Conservation (phyloP, 192 early-diverging fungal genomes). For the Coemansia sp. region DNA sequence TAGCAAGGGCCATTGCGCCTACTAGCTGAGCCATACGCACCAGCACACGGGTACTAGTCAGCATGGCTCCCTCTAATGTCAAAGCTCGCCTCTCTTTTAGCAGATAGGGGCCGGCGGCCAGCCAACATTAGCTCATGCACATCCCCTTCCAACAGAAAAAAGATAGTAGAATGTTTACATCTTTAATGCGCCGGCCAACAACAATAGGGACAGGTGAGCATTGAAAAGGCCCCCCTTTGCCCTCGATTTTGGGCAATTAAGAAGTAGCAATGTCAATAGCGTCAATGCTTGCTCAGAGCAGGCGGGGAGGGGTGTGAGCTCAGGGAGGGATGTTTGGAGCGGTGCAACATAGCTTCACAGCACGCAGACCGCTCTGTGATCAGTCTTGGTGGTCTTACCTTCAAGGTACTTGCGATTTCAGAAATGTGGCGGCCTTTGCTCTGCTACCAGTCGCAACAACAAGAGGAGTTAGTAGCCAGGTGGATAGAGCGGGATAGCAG, state of each 20-base stretch:
- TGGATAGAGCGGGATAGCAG: not conserved
- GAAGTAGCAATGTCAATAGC: conserved; percentile 2
- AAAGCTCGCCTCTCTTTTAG: not conserved
- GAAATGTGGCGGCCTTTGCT: not conserved
- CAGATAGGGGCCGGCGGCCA: not conserved
- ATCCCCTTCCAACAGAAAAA: not conserved
- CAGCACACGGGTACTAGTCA: conserved; percentile 2
- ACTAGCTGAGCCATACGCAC: not conserved
- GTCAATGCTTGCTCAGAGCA: not conserved
- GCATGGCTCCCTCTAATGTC: not conserved
- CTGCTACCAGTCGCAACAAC: not conserved
- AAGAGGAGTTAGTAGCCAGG: not conserved
- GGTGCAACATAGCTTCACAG: not conserved
- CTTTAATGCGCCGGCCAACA: not conserved
- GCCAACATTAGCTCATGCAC: not conserved
- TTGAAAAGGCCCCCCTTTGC: not conserved
- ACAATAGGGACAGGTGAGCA: conserved; percentile 8
- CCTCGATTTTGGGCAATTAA: not conserved
- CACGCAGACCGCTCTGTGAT: not conserved
- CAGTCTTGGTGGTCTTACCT: conserved; percentile 6
- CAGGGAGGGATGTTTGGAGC: not conserved
- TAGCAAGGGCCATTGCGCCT: not conserved
- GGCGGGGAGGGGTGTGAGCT: not conserved
- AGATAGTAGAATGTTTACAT: conserved; percentile 14
- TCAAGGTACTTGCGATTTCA: not conserved